Evolutionary conservation across 1,284 basidiomycete genomes (phyloP), one percentile per base, ranked within the genome.

Genomic region (Laetiporus sulphureus): DNA sequence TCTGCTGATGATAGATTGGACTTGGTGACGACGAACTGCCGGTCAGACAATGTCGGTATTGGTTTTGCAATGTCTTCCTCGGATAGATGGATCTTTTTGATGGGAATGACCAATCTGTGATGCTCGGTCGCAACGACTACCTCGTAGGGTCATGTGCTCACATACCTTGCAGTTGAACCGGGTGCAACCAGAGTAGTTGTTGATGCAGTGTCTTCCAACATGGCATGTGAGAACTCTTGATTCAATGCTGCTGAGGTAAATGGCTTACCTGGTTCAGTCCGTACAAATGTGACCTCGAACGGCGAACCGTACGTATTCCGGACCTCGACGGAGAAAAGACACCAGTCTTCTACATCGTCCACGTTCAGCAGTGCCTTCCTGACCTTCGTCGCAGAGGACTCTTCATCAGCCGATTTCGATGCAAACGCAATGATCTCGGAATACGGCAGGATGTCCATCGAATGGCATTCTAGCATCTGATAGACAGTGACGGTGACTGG

Each of bases 11-110:
- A 75, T 40, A 87, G 65, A 41, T 71, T 73, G 8, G 81, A 75
- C 55, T 88, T 88, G 16, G 82, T 75, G 0, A 97, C 84, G 13
- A 97, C 83, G 60, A 94, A 98, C 59, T 99, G 95, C n/a, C 92
- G 73, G 45, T 88, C 81, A 3, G 86, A 85, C 24, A 95, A 66
- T 4, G 82, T 80, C 0, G 95, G 95, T 44, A 97, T 90, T 1
- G 86, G 75, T 32, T 69, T 68, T 2, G 75, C 72, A 8, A 79
- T 62, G 3, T 73, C 61, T n/a, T 75, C 73, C 22, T 75, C 69
- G 0, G 79, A 55, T 3, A 96, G 62, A 0, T 71, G 63, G 40
- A 88, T 69, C 46, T 84, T 83, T 51, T 73, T 77, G 32, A 96
- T 63, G 0, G 93, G 91, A 12, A 97, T 64, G 10, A 92, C 66